Percentiles rank a stretch among this genome's conserved stretches.
phyloP scores from a whole-genome alignment of 2,329 filamentous ascomycete genomes.

The Trichoderma endophyticum region DNA sequence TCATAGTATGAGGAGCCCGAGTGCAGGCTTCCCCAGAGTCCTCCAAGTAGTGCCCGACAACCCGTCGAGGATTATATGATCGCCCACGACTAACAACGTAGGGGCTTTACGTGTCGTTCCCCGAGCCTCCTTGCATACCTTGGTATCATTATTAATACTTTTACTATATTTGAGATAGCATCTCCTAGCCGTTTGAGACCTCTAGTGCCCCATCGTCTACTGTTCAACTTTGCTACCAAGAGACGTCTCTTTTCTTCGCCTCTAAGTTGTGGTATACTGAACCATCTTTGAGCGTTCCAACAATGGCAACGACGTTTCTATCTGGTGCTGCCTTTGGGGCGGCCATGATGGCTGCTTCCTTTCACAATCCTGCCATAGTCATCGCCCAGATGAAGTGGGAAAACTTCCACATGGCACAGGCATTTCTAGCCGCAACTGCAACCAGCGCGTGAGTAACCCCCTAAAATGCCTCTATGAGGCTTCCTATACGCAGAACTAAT shows the following conservation, averaged over 20 bases:
- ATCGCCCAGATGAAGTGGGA: slow-evolving; percentile 57
- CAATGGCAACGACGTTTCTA: slow-evolving; percentile 35
- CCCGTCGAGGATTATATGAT: background rate
- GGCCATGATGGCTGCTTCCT: slow-evolving; percentile 57
- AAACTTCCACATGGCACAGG: slow-evolving; percentile 64
- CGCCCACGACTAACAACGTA: background rate
- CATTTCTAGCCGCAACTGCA: slow-evolving; percentile 61
- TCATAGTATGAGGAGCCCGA: background rate
- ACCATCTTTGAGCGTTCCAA: background rate
- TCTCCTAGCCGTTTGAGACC: background rate
- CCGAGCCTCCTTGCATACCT: background rate
- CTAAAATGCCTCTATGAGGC: background rate
- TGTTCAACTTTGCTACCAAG: background rate
- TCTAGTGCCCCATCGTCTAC: background rate
- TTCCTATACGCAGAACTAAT: background rate
- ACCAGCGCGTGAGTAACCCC: slow-evolving; percentile 53
- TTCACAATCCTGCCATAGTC: slow-evolving; percentile 59
- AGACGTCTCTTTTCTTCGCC: background rate
- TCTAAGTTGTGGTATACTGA: background rate
- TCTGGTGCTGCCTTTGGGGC: slow-evolving; percentile 60
- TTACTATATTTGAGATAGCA: background rate
- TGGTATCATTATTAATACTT: background rate
- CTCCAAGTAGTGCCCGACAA: background rate
- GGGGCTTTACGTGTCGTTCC: background rate
- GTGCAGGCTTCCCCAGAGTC: background rate